Evolutionary conservation across 2,329 filamentous ascomycete species (phyloP).

Genomic region (Acrocalymma vagum): DNA sequence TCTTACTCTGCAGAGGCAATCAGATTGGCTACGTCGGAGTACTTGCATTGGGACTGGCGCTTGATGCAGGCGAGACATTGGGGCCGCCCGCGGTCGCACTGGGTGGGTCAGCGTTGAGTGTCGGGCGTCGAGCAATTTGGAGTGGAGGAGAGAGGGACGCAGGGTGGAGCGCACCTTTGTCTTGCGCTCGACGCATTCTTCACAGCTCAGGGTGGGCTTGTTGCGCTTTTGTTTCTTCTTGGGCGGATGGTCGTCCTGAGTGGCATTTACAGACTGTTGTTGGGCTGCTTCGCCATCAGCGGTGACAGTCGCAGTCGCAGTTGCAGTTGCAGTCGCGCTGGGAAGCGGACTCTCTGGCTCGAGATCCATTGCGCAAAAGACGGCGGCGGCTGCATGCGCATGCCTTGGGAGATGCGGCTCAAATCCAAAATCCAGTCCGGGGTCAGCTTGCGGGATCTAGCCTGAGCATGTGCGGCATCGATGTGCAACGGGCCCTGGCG

Average conservation of each 20-base stretch:
- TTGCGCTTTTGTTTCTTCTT: constrained; percentile 84
- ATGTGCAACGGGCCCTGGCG: constrained; percentile 19
- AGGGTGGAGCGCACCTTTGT: constrained; percentile 69
- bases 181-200: constrained; percentile 83
- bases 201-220: constrained; percentile 81
- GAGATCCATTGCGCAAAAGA: too few species aligned
- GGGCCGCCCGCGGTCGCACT: constrained; percentile 80
- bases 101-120: constrained; percentile 21
- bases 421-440: too few species aligned
- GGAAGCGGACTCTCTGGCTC: neutral
- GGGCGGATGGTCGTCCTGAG: constrained; percentile 42
- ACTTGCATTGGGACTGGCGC: constrained; percentile 77
- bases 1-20: too few species aligned
- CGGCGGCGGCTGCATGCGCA: constrained; percentile 2
- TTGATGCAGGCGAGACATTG: constrained; percentile 69
- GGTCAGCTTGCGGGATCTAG: constrained; percentile 15
- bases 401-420: neutral
- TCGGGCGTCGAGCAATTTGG: too few species aligned
- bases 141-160: too few species aligned
- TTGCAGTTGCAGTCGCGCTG: neutral
- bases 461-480: constrained; percentile 22
- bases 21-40: constrained; percentile 78
- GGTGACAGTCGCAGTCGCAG: too few species aligned
- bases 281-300: too few species aligned
- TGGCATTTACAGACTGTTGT: constrained; percentile 18